Conservation (phyloP, 441 rosid genomes). For the Hura crepitans region DNA sequence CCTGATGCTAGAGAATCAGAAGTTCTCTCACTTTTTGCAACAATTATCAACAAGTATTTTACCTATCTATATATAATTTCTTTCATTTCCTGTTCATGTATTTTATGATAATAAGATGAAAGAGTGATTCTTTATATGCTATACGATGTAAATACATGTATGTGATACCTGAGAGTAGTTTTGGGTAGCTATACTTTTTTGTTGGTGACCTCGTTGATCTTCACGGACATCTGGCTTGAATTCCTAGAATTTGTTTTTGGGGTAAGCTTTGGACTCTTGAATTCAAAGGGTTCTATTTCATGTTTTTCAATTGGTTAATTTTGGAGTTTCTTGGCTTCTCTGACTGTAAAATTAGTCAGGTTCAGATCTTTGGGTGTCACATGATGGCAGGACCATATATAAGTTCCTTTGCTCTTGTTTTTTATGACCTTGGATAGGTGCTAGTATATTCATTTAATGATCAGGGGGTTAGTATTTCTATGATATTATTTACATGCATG, state of each 20-base stretch:
- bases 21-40: constrained; percentile 98
- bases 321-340: not conserved
- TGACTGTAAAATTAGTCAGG: not conserved
- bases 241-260: not conserved
- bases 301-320: not conserved
- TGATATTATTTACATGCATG: not conserved
- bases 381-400: not conserved
- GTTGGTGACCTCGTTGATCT: not conserved
- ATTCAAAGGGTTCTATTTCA: not conserved
- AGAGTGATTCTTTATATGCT: not conserved
- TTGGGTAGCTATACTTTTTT: not conserved
- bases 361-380: not conserved
- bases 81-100: not conserved
- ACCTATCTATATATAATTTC: not conserved
- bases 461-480: not conserved
- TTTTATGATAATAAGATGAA: not conserved
- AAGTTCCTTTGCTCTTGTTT: not conserved
- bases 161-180: not conserved
- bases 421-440: not conserved
- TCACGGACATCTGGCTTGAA: not conserved
- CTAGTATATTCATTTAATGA: not conserved
- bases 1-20: constrained; percentile 99
- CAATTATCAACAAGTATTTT: constrained; percentile 89
- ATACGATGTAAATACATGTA: not conserved
- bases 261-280: not conserved